A percentile compares a stretch with the other conserved stretches of the same genome.
Evolutionary conservation across 306 rosid genomes (phyloP).

Genomic region (Ochetophila trinervis): DNA sequence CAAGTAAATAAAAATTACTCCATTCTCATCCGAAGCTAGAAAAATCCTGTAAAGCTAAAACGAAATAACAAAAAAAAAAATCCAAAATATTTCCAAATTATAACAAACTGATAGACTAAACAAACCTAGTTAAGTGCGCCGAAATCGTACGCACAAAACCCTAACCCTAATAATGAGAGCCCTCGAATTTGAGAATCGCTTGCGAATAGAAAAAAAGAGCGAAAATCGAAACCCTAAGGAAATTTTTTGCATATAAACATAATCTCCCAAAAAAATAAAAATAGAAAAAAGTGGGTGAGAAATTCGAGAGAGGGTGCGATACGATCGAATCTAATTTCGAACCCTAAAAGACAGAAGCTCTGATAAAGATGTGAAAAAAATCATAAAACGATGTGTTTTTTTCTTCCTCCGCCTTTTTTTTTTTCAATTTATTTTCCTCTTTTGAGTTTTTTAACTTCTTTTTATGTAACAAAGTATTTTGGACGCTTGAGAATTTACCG

Average conservation of each 20-base stretch:
- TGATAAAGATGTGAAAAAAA: constrained; percentile 40
- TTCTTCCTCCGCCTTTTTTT: neutral
- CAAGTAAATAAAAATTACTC: constrained; percentile 16
- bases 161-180: constrained; percentile 36
- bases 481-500: neutral
- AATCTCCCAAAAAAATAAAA: neutral
- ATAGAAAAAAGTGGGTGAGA: constrained; percentile 41
- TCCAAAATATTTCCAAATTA: neutral
- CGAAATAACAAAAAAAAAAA: constrained; percentile 15
- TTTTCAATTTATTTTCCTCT: neutral
- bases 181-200: constrained; percentile 33
- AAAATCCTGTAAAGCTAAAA: constrained; percentile 18
- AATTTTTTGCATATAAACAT: constrained; percentile 2
- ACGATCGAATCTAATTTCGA: constrained; percentile 58
- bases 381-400: neutral
- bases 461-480: too few species aligned
- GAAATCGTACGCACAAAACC: constrained; percentile 43
- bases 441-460: too few species aligned
- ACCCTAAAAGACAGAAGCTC: constrained; percentile 46
- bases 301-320: constrained; percentile 57
- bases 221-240: constrained; percentile 51
- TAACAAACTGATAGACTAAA: neutral
- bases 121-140: constrained; percentile 1
- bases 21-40: constrained; percentile 14
- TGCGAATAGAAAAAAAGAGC: constrained; percentile 6